Evolutionary conservation across 768 basidiomycete genomes (phyloP).

Genomic region (Exidia glandulosa): DNA sequence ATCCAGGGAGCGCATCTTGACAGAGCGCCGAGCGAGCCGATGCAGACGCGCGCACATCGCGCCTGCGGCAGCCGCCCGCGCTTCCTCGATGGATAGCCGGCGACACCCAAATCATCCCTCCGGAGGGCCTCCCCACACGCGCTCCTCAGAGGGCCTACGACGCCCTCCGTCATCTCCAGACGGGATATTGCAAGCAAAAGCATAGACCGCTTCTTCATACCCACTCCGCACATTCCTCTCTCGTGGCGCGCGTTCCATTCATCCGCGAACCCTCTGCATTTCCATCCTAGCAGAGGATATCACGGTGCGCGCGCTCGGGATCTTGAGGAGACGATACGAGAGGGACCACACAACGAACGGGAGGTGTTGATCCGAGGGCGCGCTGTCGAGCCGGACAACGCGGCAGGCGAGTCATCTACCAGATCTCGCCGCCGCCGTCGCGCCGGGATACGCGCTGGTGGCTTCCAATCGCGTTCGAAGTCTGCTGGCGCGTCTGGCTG

Average conservation of each 20-base stretch:
- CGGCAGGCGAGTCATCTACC: slow-evolving; percentile 23
- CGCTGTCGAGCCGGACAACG: not conserved
- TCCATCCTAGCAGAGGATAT: not conserved
- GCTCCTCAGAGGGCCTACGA: too few species aligned
- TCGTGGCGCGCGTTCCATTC: not conserved
- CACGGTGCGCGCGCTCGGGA: not conserved
- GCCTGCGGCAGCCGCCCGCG: too few species aligned
- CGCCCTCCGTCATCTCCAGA: not conserved
- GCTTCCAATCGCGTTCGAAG: slow-evolving; percentile 21
- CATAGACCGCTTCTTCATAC: not conserved
- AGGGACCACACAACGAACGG: not conserved
- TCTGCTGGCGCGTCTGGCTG: slow-evolving; percentile 76
- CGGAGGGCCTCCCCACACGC: not conserved
- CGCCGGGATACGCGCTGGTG: slow-evolving; percentile 36
- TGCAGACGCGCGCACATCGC: too few species aligned
- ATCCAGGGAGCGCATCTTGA: too few species aligned
- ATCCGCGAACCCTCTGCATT: not conserved
- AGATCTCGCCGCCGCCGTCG: slow-evolving; percentile 39
- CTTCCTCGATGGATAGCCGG: too few species aligned
- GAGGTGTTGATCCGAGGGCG: not conserved
- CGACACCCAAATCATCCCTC: too few species aligned
- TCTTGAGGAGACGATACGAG: not conserved
- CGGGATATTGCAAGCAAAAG: not conserved
- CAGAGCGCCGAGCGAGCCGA: too few species aligned
- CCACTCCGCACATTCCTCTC: not conserved